Evolutionary conservation across 768 basidiomycete genomes (phyloP), one percentile per base, ranked within the genome.

Genomic region (Gloeophyllum trabeum): DNA sequence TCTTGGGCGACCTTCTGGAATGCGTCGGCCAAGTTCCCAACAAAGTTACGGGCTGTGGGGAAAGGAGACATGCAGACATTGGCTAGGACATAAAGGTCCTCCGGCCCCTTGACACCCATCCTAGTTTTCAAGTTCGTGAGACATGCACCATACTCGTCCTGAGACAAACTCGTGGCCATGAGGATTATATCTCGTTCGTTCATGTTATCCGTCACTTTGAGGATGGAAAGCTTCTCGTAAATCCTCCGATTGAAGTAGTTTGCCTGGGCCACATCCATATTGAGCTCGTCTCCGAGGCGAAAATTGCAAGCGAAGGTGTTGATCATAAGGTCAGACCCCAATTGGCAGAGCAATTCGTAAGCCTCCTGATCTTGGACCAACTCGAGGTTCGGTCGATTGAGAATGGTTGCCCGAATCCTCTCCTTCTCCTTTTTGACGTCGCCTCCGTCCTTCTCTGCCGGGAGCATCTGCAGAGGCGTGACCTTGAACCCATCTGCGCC

Each of bases 231-330:
- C 21, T 58, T 52, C 34, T 66, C 54, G 51, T 60, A 66, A 38
- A 71, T 59, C 14, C 58, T 51, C 4, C 47, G 47, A 43, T 69
- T 69, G 12, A 71, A 53, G 40, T 54, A 51, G 41, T 69, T 71
- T 4, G 70, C 67, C 43, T 66, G 64, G 21, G 45, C 56, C 43
- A 70, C 52, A 48, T 65, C 64, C 18, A 48, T 46, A 53, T 65
- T 70, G 35, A 53, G 26, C 25, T 40, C 41, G 26, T 57, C 64
- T 39, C 58, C 51, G 36, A 60, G 43, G 16, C 57, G 54, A 55
- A 70, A 69, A 53, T 71, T 70, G 54, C 60, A 61, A 2, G 62
- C 58, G 43, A 71, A 71, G 2, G 61, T 56, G 43, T 70, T 69
- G 55, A 72, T 67, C 40, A 53, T 58, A 42, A 71, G 59, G 46